Conservation (phyloP, 768 basidiomycete genomes). For the Lyophyllum shimeji region DNA sequence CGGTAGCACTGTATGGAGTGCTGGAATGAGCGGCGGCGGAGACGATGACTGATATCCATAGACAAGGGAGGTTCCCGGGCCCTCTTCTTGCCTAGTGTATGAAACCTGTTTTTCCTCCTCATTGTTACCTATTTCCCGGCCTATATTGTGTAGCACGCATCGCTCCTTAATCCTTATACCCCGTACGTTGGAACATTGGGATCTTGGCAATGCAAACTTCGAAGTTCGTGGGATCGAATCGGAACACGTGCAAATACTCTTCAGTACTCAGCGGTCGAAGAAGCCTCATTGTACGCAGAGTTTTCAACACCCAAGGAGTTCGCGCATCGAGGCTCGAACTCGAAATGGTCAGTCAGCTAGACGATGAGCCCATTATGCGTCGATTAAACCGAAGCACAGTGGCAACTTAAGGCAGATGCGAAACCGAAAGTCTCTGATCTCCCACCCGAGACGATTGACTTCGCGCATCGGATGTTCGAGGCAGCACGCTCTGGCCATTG, state of each 20-base stretch:
- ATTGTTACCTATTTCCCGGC: background rate
- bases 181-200: background rate
- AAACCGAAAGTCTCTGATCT: conserved; percentile 25
- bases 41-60: conserved; percentile 32
- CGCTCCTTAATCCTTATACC: conserved; percentile 8
- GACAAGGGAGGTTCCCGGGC: background rate
- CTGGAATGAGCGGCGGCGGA: conserved; percentile 70
- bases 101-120: background rate
- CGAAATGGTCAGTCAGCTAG: conserved; percentile 7
- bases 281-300: too few species aligned
- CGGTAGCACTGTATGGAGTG: conserved; percentile 85
- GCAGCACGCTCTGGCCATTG: conserved; percentile 64
- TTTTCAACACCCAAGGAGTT: background rate
- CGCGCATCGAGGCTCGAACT: background rate
- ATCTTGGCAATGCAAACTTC: too few species aligned
- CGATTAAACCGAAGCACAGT: background rate
- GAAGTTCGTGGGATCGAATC: too few species aligned
- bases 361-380: background rate
- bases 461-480: conserved; percentile 73
- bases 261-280: too few species aligned
- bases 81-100: background rate
- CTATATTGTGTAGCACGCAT: background rate
- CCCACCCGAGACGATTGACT: conserved; percentile 45
- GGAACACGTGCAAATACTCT: too few species aligned
- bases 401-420: background rate